These are phyloP conservation scores for Suhomyces prunicola DNA, from an alignment of 805 yeast species.

Conservation along the genomic window DNA sequence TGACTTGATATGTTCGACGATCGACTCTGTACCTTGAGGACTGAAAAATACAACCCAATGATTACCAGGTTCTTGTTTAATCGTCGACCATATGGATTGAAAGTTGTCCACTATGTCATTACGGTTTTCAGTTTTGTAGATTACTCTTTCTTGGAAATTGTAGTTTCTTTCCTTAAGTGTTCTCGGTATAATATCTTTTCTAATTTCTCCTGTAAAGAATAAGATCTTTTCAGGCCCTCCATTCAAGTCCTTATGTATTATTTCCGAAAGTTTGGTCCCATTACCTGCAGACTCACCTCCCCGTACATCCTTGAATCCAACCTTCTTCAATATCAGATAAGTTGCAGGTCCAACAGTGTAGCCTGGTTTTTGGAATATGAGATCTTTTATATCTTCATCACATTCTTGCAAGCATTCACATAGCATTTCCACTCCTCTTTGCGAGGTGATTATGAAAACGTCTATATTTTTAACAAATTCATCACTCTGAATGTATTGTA, in stretches of 20 bases:
- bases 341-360: constrained; percentile 96
- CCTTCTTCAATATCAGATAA: constrained; percentile 46
- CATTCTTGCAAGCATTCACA: constrained; percentile 40
- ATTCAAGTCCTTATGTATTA: constrained; percentile 42
- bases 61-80: constrained; percentile 7
- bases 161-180: constrained; percentile 45
- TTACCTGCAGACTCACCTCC: constrained; percentile 83
- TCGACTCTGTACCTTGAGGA: constrained; percentile 77
- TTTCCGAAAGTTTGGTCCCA: constrained; percentile 65
- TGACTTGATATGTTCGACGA: constrained; percentile 43
- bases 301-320: constrained; percentile 65
- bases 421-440: constrained; percentile 84
- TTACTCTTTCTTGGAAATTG: constrained; percentile 54
- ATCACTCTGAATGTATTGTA: constrained; percentile 40
- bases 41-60: constrained; percentile 86
- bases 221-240: constrained; percentile 41
- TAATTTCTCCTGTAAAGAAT: constrained; percentile 82
- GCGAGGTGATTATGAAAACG: constrained; percentile 78
- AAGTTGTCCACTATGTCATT: constrained; percentile 45
- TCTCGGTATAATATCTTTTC: constrained; percentile 78
- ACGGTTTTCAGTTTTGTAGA: constrained; percentile 63
- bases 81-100: constrained; percentile 5
- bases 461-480: constrained; percentile 40
- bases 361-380: constrained; percentile 49
- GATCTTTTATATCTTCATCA: constrained; percentile 14